Base-by-base conservation (phyloP, 1,284 basidiomycete genomes). In the Serendipita sp. region DNA sequence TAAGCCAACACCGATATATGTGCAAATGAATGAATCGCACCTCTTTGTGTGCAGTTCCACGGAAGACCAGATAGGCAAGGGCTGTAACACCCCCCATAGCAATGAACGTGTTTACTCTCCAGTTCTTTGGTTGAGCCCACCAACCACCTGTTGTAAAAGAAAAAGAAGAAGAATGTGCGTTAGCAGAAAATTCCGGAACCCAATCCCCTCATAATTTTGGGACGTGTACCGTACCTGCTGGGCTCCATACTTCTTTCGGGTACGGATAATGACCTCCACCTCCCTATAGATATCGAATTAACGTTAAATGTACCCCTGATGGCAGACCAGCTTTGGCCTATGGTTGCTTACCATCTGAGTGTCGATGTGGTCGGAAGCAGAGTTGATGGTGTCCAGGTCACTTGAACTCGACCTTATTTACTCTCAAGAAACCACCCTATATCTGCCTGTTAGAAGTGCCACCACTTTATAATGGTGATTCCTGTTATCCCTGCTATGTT, bases 41-140 rank as follows among this genome's bases (percentile, higher is more conserved):
- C 70, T 76, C 75, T 63, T 70, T 67, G 12, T 71, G 69, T 12
- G 74, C 73, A 62, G 72, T 73, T 65, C 71, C 71, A 1, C 64
- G 67, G 71, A 72, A 76, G 17, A 74, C 66, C 13, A 71, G 70
- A 63, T 75, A 76, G 12, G 68, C 69, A 2, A 69, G 68, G 13
- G 74, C 53, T 2, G 67, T 70, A 61, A 75, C 70, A 8, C 71
- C 74, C n/a, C 70, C 68, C 26, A 65, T 69, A 62, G 71, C 71
- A 61, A 75, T 67, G 0, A 70, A 71, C 12, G 75, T 76, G 66
- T 73, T 74, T 17, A 70, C 64, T 60, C 68, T 71, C 75, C 75
- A 76, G 69, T 75, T 75, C 22, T 68, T 67, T 15, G 75, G 75
- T 30, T 73, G 69, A 61, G 74, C 72, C 75, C 75, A 76, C 75